Conservation (phyloP, 306 rosid genomes). For the Vigna nakashimae region DNA sequence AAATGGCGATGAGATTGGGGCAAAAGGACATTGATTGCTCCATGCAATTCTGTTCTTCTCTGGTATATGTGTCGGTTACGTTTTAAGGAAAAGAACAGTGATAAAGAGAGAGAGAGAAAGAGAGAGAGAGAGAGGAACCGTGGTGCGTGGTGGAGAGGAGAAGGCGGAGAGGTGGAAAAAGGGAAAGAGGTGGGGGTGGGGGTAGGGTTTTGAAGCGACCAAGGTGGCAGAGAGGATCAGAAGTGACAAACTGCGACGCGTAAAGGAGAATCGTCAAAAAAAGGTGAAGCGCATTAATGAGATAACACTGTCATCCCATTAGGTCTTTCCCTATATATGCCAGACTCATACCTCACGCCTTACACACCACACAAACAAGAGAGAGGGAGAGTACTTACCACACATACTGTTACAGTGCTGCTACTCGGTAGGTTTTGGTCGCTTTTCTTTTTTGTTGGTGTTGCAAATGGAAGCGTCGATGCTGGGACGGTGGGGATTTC, state of each 20-base stretch:
- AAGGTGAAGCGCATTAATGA: constrained; percentile 48
- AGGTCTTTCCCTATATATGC: constrained; percentile 35
- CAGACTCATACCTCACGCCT: constrained; percentile 30
- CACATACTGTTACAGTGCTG: neutral
- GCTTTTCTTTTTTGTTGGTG: neutral
- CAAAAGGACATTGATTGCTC: constrained; percentile 25
- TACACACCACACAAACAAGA: neutral
- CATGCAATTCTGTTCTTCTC: constrained; percentile 8
- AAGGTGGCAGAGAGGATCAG: constrained; percentile 49
- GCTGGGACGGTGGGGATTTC: neutral
- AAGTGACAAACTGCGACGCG: constrained; percentile 50
- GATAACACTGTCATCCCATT: neutral
- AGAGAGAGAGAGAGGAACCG: too few relatives aligned
- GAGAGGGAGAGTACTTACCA: neutral
- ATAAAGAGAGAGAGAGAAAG: neutral
- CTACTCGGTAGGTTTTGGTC: neutral
- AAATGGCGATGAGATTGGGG: neutral
- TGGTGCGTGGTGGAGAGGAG: neutral
- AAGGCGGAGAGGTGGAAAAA: neutral
- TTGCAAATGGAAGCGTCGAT: constrained; percentile 15
- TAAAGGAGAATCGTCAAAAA: constrained; percentile 35
- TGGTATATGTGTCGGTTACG: neutral
- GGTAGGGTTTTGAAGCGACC: constrained; percentile 28
- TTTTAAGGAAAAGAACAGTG: neutral
- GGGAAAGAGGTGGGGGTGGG: neutral